Base-by-base conservation (phyloP, 2,329 filamentous ascomycete genomes). In the Scortechinia acanthostroma region DNA sequence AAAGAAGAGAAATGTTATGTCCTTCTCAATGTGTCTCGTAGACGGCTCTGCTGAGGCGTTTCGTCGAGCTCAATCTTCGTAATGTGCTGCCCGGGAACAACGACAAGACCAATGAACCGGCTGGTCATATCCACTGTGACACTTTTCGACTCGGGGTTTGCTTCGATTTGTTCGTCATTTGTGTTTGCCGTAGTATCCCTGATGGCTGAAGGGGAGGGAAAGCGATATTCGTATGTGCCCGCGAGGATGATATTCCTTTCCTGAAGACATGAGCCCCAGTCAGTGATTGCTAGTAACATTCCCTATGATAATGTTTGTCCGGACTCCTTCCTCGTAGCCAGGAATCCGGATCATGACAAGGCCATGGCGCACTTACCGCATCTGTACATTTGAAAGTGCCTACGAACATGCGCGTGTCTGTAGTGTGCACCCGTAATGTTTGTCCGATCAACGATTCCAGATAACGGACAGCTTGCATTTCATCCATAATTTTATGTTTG, bases 321-420 rank as follows among this genome's bases (percentile, higher is more conserved):
- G n/a, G n/a, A n/a, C n/a, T n/a, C 25, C 10, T 30, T 30, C 10
- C 25, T 30, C 25, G 10, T 10, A 30, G 25, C 25, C 25, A 30
- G 25, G 25, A 10, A n/a, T 30, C 10, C 25, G 10, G 25, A n/a
- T 10, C 25, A n/a, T n/a, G 10, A 10, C 25, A 10, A 30, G 25
- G 10, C n/a, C 25, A n/a, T 10, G 10, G 25, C 10, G 17, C 6
- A 40, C 35, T 6, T 40, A 40, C 35, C 35, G 35, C 35, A 19
- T 40, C 35, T 40, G 35, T 40, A 19, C 35, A 40, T 19, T 40
- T 40, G 35, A 40, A 40, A 6, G 10, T 13, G 35, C 35, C 35
- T 6, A 40, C 35, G 17, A 40, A 40, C 6, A 40, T 10, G 10
- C 35, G 35, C 10, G 10, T 40, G 20, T 40, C 35, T 6, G 35